Evolutionary conservation across 306 rosid genomes (phyloP).

Genomic region (Lathyrus oleraceus): DNA sequence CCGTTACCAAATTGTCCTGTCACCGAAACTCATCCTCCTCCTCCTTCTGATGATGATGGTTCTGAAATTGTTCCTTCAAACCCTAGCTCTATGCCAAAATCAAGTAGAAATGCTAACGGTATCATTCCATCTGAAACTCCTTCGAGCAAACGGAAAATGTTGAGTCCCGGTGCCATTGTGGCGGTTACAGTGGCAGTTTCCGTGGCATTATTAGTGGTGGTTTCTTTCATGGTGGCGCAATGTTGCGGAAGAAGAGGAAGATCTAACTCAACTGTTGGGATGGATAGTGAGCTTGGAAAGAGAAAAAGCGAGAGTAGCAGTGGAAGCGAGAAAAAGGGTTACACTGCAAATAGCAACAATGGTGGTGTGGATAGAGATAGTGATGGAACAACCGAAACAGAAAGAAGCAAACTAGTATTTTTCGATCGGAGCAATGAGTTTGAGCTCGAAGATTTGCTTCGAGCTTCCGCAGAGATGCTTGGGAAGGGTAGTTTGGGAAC

Average conservation of each 20-base stretch:
- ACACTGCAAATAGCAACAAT: constrained; percentile 33
- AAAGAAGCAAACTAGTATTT: constrained; percentile 74
- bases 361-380: constrained; percentile 66
- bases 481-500: constrained; percentile 98
- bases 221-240: constrained; percentile 71
- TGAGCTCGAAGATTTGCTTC: constrained; percentile 90
- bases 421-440: constrained; percentile 76
- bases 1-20: constrained; percentile 71
- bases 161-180: constrained; percentile 66
- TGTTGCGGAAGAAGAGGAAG: constrained; percentile 63
- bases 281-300: constrained; percentile 74
- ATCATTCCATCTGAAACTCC: not conserved
- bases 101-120: constrained; percentile 33
- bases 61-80: constrained; percentile 70
- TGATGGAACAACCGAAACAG: constrained; percentile 76
- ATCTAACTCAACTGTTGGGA: constrained; percentile 54
- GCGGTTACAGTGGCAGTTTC: constrained; percentile 74
- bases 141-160: constrained; percentile 36
- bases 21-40: constrained; percentile 33
- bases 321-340: constrained; percentile 78
- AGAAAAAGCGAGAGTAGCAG: constrained; percentile 71
- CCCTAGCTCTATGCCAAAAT: constrained; percentile 73
- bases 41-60: constrained; percentile 25
- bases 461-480: constrained; percentile 97
- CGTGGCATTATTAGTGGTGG: constrained; percentile 58